Evolutionary conservation across 495 filamentous ascomycete genomes (phyloP).

Genomic region (Cryomyces minteri): DNA sequence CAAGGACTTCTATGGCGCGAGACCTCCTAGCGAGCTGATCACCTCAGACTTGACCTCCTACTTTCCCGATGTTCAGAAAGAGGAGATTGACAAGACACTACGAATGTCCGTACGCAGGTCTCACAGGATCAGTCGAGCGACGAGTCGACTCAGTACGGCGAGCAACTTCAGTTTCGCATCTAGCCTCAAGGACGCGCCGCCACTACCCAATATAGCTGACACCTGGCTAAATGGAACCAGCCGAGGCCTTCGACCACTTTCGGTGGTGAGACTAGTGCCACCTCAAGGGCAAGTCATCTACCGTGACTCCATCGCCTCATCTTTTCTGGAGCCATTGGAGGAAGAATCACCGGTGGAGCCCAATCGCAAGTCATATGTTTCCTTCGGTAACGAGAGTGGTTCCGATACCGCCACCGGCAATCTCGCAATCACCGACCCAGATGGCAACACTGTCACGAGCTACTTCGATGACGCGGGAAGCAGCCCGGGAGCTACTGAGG

Average conservation of each 20-base stretch:
- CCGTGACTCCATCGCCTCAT: constrained; percentile 74
- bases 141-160: constrained; percentile 79
- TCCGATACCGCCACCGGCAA: constrained; percentile 21
- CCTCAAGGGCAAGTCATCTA: constrained; percentile 36
- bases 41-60: constrained; percentile 89
- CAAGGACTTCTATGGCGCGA: constrained; percentile 66
- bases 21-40: constrained; percentile 93
- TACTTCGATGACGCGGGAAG: constrained; percentile 74
- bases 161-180: constrained; percentile 88
- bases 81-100: constrained; percentile 86
- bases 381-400: constrained; percentile 56
- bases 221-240: constrained; percentile 58
- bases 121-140: constrained; percentile 72
- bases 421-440: constrained; percentile 55
- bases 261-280: constrained; percentile 39
- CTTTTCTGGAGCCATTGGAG: constrained; percentile 70
- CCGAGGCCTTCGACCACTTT: constrained; percentile 37
- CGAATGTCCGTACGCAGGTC: constrained; percentile 81
- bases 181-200: constrained; percentile 70
- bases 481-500: constrained; percentile 41
- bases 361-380: constrained; percentile 90
- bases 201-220: constrained; percentile 92
- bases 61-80: constrained; percentile 85
- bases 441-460: constrained; percentile 46
- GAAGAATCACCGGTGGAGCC: constrained; percentile 84